phyloP scores from a whole-genome alignment of 1,284 basidiomycete genomes.

The Melampsora allii-populina region DNA sequence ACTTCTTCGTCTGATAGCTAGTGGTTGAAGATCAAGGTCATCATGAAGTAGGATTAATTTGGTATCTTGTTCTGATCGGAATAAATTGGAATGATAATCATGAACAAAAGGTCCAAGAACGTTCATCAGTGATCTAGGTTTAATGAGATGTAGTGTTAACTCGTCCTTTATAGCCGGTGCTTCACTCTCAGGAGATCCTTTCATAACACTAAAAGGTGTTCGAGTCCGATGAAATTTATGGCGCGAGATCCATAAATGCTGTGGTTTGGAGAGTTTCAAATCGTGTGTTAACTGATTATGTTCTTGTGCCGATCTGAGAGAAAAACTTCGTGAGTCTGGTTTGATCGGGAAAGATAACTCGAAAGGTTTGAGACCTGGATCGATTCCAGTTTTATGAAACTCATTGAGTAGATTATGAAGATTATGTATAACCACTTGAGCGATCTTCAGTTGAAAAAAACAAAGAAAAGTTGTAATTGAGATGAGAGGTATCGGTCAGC shows the following conservation, averaged over 20 bases:
- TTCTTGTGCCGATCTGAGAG: background rate
- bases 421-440: constrained; percentile 20
- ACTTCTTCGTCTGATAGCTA: background rate
- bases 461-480: background rate
- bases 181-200: background rate
- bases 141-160: constrained; percentile 18
- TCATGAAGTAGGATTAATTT: constrained; percentile 29
- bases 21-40: constrained; percentile 25
- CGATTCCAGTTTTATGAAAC: background rate
- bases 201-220: background rate
- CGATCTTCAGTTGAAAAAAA: constrained; percentile 9
- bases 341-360: background rate
- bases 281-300: background rate
- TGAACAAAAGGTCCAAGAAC: constrained; percentile 21
- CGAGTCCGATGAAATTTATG: constrained; percentile 4
- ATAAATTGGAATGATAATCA: constrained; percentile 11
- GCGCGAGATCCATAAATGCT: constrained; percentile 10
- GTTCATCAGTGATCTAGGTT: constrained; percentile 28
- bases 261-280: constrained; percentile 6
- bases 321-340: background rate
- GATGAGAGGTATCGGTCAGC: background rate
- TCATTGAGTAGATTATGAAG: constrained; percentile 16
- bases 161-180: background rate
- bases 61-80: background rate
- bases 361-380: background rate